Evolutionary conservation across 2,329 filamentous ascomycete species (phyloP), one percentile per base, ranked within the genome.

Genomic region (Fusarium agapanthi): DNA sequence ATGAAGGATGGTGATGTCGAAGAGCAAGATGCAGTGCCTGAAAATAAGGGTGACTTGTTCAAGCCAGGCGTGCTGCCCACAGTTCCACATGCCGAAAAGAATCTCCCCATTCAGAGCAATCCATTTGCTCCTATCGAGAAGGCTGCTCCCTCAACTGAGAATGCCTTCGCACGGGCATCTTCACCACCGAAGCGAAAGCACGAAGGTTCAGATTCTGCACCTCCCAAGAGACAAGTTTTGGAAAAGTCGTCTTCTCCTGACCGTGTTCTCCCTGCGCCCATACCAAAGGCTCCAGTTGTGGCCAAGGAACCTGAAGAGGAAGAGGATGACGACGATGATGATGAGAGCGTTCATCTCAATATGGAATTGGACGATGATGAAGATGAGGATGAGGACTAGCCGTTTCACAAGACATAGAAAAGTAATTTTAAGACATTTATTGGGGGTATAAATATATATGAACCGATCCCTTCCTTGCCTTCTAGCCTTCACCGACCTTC

Each of bases 321-420:
- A 11, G 53, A 41, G 5, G 62, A 65, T 9, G 84, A 81, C 2
- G 84, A 84, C n/a, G 84, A 85, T 26, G 84, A 84, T 28, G 87
- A 89, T 62, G 87, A 85, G 61, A 89, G 88, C 65, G 85, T 89
- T 18, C 86, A 89, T 79, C 80, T 90, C 63, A 88, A 89, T 61
- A 89, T 89, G 87, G 87, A 88, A 50, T 78, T 90, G 15, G 88
- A 90, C 15, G 86, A 87, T 24, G 86, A 85, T 1, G 84, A 85
- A 22, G 84, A 78, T 7, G 69, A 80, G 3, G 77, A 76, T 11
- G 72, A 74, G 16, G 70, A 79, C 14, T 69, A 77, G 59, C 45
- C 59, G 38, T 58, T 30, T 18, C 32, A 40, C 22, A 7, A 22
- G 37, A 48, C 53, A 56, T 54, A 59, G 51, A 50, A 70, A 64